phyloP scores from a whole-genome alignment of 2,329 filamentous ascomycete genomes.

The Colletotrichum magnum region DNA sequence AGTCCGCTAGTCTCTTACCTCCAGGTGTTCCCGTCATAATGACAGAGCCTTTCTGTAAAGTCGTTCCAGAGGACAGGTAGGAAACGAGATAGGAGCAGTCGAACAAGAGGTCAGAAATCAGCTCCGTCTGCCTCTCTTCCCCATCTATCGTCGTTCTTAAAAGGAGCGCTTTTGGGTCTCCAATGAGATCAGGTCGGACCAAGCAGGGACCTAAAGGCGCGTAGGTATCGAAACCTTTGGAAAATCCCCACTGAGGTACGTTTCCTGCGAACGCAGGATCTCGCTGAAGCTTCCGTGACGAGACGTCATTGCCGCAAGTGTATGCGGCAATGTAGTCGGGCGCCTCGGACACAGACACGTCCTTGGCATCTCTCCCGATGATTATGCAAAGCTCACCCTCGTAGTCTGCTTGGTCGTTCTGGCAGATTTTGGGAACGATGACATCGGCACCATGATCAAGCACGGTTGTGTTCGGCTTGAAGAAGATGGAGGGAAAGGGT shows the following conservation, averaged over 20 bases:
- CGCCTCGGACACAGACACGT: slow-evolving; percentile 60
- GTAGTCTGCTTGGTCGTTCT: slow-evolving; percentile 64
- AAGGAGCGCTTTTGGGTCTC: slow-evolving; percentile 57
- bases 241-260: slow-evolving; percentile 70
- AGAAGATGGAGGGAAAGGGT: slow-evolving; percentile 64
- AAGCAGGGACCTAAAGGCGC: slow-evolving; percentile 67
- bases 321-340: slow-evolving; percentile 67
- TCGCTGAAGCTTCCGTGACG: slow-evolving; percentile 65
- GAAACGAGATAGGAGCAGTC: slow-evolving; percentile 53
- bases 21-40: slow-evolving; percentile 63
- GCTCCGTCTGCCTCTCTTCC: slow-evolving; percentile 59
- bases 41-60: slow-evolving; percentile 57
- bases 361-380: slow-evolving; percentile 63
- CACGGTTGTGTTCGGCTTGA: slow-evolving; percentile 61
- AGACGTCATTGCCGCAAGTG: slow-evolving; percentile 69
- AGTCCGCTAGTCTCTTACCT: too few species aligned
- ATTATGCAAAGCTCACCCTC: slow-evolving; percentile 63
- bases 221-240: slow-evolving; percentile 70
- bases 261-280: slow-evolving; percentile 63
- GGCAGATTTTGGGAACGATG: slow-evolving; percentile 62
- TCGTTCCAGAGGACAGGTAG: slow-evolving; percentile 58
- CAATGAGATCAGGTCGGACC: slow-evolving; percentile 57
- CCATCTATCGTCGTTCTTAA: slow-evolving; percentile 64
- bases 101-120: slow-evolving; percentile 60
- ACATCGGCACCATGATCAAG: slow-evolving; percentile 54